Percentiles rank a stretch among this genome's conserved stretches.
Evolutionary conservation across 139 green algal species (phyloP).

Genomic region (Chlamydomonas urium): DNA sequence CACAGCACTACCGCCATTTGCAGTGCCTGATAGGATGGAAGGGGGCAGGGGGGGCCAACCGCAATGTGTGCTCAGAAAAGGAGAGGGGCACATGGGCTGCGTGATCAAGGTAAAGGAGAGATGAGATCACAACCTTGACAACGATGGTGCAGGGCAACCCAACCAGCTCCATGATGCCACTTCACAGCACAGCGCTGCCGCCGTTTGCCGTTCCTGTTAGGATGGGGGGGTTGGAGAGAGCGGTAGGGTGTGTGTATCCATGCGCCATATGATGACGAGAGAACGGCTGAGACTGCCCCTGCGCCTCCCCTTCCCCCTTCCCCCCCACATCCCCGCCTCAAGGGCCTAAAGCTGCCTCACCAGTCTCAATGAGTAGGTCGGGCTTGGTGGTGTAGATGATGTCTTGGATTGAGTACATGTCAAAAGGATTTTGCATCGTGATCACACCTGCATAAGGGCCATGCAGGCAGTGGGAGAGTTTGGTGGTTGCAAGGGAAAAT

Average conservation of each 20-base stretch:
- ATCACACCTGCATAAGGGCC: neutral
- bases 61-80: no score
- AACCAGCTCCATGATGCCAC: constrained; percentile 27
- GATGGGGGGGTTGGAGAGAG: neutral
- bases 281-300: neutral
- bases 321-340: neutral
- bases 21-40: constrained; percentile 34
- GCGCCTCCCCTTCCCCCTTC: neutral
- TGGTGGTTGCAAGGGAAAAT: neutral
- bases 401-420: constrained; percentile 31
- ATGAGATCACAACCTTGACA: no score
- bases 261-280: no score
- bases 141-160: constrained; percentile 14
- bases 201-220: neutral
- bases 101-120: no score
- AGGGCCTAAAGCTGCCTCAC: constrained; percentile 4
- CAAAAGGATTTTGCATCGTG: constrained; percentile 20
- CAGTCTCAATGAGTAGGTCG: constrained; percentile 44
- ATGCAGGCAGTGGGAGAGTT: no score
- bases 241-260: neutral
- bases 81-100: no score
- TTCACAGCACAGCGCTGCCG: neutral
- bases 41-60: no score
- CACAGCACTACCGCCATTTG: constrained; percentile 36
- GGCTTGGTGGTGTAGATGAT: constrained; percentile 27